A percentile compares a stretch with the other conserved stretches of the same genome.
Evolutionary conservation across 805 yeast genomes (phyloP).

Genomic region (Yarrowia yakushimensis): DNA sequence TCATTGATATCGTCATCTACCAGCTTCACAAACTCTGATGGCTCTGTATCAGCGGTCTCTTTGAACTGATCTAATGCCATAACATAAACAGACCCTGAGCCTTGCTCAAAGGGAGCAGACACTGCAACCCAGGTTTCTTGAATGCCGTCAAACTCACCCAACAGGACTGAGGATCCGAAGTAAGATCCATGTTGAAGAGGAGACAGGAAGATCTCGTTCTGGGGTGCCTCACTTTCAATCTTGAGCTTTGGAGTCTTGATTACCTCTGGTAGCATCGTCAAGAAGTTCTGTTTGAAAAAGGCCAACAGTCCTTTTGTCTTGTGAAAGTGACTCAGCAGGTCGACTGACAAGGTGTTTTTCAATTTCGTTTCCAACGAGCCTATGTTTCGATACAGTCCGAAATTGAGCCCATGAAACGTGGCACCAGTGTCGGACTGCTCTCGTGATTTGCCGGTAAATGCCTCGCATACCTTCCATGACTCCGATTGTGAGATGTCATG

Average conservation of each 20-base stretch:
- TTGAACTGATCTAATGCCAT: conserved; percentile 14
- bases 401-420: neutral
- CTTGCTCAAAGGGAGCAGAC: conserved; percentile 47
- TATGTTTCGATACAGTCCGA: neutral
- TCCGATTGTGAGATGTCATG: conserved; percentile 39
- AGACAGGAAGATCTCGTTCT: conserved; percentile 26
- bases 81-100: neutral
- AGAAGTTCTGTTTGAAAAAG: neutral
- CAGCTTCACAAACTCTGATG: neutral
- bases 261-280: conserved; percentile 5
- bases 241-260: neutral
- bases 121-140: conserved; percentile 46
- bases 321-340: neutral
- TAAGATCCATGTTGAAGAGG: conserved; percentile 36
- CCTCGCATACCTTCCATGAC: conserved; percentile 27
- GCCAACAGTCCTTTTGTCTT: neutral
- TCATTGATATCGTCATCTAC: neutral
- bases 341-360: neutral
- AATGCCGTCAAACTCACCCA: conserved; percentile 44
- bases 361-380: neutral
- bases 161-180: conserved; percentile 48
- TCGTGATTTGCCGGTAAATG: neutral
- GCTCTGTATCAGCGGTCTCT: neutral
- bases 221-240: neutral
- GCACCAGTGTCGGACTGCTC: neutral